Evolutionary conservation across 2,329 filamentous ascomycete genomes (phyloP), one percentile per base, ranked within the genome.

Genomic region (Alternaria triticina): DNA sequence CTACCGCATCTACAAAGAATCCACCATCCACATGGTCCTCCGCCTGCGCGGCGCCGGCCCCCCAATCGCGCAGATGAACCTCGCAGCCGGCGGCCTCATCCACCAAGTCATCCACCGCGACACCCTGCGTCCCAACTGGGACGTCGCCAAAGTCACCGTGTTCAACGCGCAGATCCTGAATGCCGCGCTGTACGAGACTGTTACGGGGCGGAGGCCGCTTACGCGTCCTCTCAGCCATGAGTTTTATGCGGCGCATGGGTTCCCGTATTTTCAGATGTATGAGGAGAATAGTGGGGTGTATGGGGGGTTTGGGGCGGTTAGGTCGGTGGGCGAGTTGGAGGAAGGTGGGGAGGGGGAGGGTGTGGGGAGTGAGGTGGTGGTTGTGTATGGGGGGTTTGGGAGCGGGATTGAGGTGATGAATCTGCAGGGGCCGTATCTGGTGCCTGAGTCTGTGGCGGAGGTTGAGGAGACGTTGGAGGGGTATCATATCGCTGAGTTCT

Each of bases 1-100:
- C 49, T 52, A 52, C 28, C 30, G 49, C 20, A 52, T 96, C 51
- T 92, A 95, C 82, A 94, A 96, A 75, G 79, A 83, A 80, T 88
- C 86, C 2, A 91, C 89, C 13, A 86, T 92, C 5, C 89, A 92
- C 72, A 82, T 92, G 36, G 88, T 91, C 64, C 88, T 91, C 70
- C 89, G 89, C 79, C 89, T 93, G 17, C 85, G 86, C 81, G 86
- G 86, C 78, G 84, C 81, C 68, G 61, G 56, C 5, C 7, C 11
- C 46, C 13, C 15, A 40, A 11, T 45, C 45, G 23, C 33, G 72
- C n/a, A 61, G 30, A 82, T 83, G 78, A 76, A 72, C 22, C 54
- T 84, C 25, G 79, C 80, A 4, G 75, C 79, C 9, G 82, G 81
- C 5, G 82, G 82, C 0, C 70, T 77, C 23, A 83, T 84, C 60